Evolutionary conservation across 2,329 filamentous ascomycete genomes (phyloP).

Genomic region (Colletotrichum liaoningense): DNA sequence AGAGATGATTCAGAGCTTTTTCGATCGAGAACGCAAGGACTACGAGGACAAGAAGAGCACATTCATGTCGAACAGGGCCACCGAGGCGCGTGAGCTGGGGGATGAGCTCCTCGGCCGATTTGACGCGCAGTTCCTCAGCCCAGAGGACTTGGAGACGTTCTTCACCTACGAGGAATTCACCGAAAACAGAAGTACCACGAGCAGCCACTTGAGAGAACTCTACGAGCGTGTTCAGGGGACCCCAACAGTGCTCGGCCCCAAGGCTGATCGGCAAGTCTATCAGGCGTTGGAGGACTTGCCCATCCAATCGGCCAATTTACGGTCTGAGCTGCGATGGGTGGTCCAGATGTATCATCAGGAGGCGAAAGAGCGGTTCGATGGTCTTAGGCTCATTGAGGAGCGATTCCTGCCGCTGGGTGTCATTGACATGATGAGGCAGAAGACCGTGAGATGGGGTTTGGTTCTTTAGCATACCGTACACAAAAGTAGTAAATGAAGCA

Average conservation of each 20-base stretch:
- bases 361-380: neutral
- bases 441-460: slow-evolving; percentile 12
- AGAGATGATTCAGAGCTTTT: neutral
- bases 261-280: neutral
- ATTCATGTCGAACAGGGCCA: neutral
- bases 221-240: neutral
- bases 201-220: neutral
- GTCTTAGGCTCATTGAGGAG: neutral
- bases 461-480: neutral
- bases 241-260: neutral
- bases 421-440: slow-evolving; percentile 5
- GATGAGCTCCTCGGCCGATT: neutral
- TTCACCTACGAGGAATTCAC: neutral
- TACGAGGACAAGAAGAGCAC: neutral
- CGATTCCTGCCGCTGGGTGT: slow-evolving; percentile 11
- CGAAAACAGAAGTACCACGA: neutral
- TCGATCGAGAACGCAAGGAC: neutral
- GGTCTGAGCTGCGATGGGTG: neutral
- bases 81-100: neutral
- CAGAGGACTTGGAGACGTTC: neutral
- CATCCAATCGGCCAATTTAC: neutral
- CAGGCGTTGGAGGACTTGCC: neutral
- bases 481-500: neutral
- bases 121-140: neutral
- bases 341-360: slow-evolving; percentile 14